Evolutionary conservation across 2,329 filamentous ascomycete genomes (phyloP).

Genomic region (Calycina herbarum): DNA sequence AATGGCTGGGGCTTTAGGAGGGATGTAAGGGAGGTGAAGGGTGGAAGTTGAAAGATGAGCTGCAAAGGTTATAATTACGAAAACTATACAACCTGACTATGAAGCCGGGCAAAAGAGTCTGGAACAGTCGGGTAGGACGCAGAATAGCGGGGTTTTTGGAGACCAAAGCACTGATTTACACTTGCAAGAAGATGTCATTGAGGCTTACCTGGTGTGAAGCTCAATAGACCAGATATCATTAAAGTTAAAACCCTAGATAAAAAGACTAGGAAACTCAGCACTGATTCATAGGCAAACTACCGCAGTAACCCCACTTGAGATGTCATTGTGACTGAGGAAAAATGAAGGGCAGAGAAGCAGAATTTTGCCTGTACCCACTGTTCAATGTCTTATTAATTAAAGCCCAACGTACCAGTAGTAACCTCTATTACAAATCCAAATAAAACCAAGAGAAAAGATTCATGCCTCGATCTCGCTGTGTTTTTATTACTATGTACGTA

Average conservation of each 20-base stretch:
- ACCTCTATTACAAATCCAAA: no score
- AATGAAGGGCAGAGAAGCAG: no score
- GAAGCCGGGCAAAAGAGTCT: neutral
- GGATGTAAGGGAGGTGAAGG: neutral
- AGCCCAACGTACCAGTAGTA: no score
- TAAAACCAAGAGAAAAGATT: no score
- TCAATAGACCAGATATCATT: neutral
- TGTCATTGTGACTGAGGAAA: no score
- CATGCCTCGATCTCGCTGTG: no score
- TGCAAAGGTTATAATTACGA: neutral
- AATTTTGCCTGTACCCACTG: no score
- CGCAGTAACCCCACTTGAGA: no score
- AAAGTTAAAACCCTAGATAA: neutral
- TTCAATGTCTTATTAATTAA: no score
- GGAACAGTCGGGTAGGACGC: neutral
- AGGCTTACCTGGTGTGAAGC: neutral
- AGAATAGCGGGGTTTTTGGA: neutral
- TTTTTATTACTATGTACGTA: no score
- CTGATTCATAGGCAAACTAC: neutral
- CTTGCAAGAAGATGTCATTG: neutral
- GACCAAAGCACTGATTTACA: neutral
- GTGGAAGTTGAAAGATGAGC: neutral
- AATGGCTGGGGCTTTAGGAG: slow-evolving; percentile 61
- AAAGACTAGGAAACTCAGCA: neutral
- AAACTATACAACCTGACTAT: neutral